Evolutionary conservation across 2,329 filamentous ascomycete species (phyloP).

Genomic region (Phialocephala sp.): DNA sequence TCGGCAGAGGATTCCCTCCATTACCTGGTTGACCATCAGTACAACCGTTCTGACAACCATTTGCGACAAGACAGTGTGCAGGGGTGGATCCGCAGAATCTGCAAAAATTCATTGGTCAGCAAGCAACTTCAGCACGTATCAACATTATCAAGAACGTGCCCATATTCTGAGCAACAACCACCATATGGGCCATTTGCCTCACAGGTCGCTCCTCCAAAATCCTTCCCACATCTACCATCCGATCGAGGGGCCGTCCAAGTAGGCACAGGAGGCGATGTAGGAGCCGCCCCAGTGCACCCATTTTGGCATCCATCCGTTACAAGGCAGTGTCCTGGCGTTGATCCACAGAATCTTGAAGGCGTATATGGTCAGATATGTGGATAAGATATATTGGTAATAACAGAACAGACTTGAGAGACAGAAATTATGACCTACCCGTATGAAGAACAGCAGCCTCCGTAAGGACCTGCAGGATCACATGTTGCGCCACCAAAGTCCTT

Average conservation of each 20-base stretch:
- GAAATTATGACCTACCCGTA: constrained; percentile 37
- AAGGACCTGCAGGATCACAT: constrained; percentile 39
- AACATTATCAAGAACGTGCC: constrained; percentile 19
- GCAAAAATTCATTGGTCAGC: constrained; percentile 18
- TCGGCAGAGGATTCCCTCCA: neutral
- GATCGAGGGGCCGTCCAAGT: constrained; percentile 15
- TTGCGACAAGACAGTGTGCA: constrained; percentile 35
- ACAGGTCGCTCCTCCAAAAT: constrained; percentile 26
- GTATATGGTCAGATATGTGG: constrained; percentile 13
- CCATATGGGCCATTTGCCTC: constrained; percentile 22
- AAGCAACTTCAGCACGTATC: neutral
- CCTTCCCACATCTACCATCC: constrained; percentile 31
- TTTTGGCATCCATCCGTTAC: constrained; percentile 40
- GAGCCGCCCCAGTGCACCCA: constrained; percentile 33
- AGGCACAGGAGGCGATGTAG: neutral
- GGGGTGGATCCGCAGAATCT: constrained; percentile 42
- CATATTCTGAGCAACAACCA: constrained; percentile 28
- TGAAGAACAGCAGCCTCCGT: constrained; percentile 41
- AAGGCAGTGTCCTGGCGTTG: constrained; percentile 35
- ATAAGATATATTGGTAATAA: constrained; percentile 6
- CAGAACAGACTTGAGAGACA: neutral
- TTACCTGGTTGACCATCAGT: constrained; percentile 21
- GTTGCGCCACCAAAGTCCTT: constrained; percentile 37
- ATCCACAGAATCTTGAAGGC: constrained; percentile 36
- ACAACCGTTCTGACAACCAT: constrained; percentile 44